These are phyloP conservation scores for Plasmopara muralis DNA, from an alignment of 352 stramenopile species.

Conservation along the genomic window DNA sequence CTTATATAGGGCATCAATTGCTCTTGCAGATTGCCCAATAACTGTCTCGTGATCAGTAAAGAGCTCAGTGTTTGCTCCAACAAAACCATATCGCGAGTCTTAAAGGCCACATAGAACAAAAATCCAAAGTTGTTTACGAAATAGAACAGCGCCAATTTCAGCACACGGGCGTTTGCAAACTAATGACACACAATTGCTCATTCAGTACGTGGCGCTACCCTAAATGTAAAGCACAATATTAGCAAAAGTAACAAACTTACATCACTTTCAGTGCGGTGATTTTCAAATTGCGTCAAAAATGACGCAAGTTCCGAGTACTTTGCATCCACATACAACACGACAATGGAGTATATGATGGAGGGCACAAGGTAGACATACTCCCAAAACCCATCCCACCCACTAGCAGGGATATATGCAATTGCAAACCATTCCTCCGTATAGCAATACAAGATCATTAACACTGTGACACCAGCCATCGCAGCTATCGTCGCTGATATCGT, in stretches of 20 bases:
- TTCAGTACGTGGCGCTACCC: constrained; percentile 3
- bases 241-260: constrained; percentile 28
- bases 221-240: constrained; percentile 1
- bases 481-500: constrained; percentile 62
- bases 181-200: constrained; percentile 14
- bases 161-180: constrained; percentile 91
- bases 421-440: constrained; percentile 64
- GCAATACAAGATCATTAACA: constrained; percentile 82
- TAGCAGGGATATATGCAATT: constrained; percentile 46
- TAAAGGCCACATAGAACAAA: constrained; percentile 95
- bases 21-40: constrained; percentile 76
- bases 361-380: constrained; percentile 62
- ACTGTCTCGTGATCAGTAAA: constrained; percentile 71
- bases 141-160: constrained; percentile 97
- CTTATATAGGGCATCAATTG: constrained; percentile 77
- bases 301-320: constrained; percentile 90
- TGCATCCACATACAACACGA: constrained; percentile 68
- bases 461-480: constrained; percentile 58
- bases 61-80: constrained; percentile 88
- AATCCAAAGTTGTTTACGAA: constrained; percentile 97
- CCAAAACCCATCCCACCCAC: constrained; percentile 60
- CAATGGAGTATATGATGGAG: constrained; percentile 65
- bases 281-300: constrained; percentile 91
- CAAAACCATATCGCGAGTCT: constrained; percentile 78
- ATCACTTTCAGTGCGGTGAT: constrained; percentile 86